Percentiles rank a stretch among this genome's conserved stretches.
phyloP scores from a whole-genome alignment of 257 asterid species.

The Thymus mandschuricus region DNA sequence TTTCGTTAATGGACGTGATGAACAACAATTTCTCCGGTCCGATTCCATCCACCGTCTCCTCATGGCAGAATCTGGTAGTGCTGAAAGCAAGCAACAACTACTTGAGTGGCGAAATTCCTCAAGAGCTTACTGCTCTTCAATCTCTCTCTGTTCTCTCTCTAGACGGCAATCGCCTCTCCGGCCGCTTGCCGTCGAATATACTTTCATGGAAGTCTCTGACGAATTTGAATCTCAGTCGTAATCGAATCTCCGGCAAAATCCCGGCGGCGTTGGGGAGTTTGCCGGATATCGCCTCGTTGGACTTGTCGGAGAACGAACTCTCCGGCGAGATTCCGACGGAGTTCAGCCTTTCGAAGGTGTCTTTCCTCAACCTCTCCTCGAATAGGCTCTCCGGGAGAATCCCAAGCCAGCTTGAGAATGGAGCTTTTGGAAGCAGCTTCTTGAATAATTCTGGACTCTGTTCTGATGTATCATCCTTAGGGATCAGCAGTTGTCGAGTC shows the following conservation, averaged over 20 bases:
- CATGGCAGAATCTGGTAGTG: conserved; percentile 50
- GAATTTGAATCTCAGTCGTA: conserved; percentile 53
- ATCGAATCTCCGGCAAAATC: conserved; percentile 71
- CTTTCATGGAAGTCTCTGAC: conserved; percentile 67
- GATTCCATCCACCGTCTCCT: conserved; percentile 59
- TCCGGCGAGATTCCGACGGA: conserved; percentile 74
- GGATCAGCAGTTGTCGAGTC: conserved; percentile 47
- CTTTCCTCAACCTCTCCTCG: conserved; percentile 66
- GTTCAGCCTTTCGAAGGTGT: conserved; percentile 40
- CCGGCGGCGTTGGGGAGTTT: conserved; percentile 59
- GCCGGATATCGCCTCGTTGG: conserved; percentile 53
- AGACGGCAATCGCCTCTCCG: conserved; percentile 69
- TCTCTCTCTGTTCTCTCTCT: conserved; percentile 40
- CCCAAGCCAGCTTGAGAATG: conserved; percentile 59
- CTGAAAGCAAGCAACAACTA: conserved; percentile 67
- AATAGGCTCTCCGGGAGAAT: conserved; percentile 67
- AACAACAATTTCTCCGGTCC: conserved; percentile 72
- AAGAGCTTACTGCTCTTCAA: conserved; percentile 62
- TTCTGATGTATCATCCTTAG: conserved; percentile 45
- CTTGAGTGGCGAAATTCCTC: conserved; percentile 60
- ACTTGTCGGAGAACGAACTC: conserved; percentile 66
- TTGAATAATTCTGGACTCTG: conserved; percentile 68
- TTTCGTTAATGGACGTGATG: conserved; percentile 51
- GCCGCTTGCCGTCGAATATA: conserved; percentile 59
- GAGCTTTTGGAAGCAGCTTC: conserved; percentile 62